A percentile compares a stretch with the other conserved stretches of the same genome.
These are phyloP conservation scores for Prinsepia uniflora DNA, from an alignment of 306 rosid species.

Conservation along the genomic window DNA sequence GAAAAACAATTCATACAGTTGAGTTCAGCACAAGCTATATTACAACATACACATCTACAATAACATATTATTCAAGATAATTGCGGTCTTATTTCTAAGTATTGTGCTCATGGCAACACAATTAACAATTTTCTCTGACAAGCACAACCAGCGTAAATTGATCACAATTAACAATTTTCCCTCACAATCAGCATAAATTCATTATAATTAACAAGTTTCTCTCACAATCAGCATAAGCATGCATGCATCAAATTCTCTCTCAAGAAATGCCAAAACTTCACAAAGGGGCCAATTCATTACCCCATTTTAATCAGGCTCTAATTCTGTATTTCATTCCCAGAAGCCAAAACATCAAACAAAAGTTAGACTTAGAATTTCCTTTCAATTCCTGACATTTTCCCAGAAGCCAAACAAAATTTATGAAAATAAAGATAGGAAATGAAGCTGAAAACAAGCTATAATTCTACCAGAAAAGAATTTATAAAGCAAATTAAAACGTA, in stretches of 20 bases:
- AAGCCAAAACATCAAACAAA: not conserved
- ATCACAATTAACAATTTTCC: not conserved
- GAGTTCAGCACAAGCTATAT: constrained; percentile 2
- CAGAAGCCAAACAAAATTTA: constrained; percentile 23
- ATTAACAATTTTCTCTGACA: not conserved
- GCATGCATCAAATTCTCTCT: not conserved
- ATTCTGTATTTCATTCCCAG: not conserved
- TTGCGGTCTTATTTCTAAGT: not conserved
- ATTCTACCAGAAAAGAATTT: not conserved
- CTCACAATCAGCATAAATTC: not conserved
- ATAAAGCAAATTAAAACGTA: constrained; percentile 18
- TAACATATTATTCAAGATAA: not conserved
- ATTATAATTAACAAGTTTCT: not conserved
- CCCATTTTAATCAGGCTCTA: not conserved
- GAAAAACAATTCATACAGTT: not conserved
- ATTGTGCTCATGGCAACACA: not conserved
- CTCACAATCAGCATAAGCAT: not conserved
- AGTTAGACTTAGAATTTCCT: not conserved
- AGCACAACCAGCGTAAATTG: not conserved
- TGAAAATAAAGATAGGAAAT: not conserved
- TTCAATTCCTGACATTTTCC: constrained; percentile 5
- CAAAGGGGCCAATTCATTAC: not conserved
- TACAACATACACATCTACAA: not conserved
- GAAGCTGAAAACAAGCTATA: not conserved
- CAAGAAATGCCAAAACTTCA: not conserved